phyloP scores from a whole-genome alignment of 768 basidiomycete genomes.

The Pleurotus djamor region DNA sequence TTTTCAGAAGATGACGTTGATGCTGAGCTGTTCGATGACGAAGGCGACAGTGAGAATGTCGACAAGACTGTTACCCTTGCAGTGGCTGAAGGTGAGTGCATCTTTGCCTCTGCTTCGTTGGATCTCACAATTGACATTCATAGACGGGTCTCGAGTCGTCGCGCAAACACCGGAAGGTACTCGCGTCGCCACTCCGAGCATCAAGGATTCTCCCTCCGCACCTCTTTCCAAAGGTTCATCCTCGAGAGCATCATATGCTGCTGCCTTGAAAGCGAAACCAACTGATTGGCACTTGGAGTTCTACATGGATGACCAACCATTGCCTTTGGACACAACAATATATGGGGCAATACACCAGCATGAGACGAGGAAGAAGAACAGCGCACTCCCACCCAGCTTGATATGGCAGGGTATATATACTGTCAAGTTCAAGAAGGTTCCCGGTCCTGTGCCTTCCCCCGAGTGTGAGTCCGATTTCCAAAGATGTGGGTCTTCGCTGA shows the following conservation, averaged over 20 bases:
- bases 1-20: slow-evolving; percentile 88
- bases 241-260: slow-evolving; percentile 78
- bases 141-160: slow-evolving; percentile 91
- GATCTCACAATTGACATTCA: too few relatives aligned
- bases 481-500: background rate
- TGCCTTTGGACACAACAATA: slow-evolving; percentile 88
- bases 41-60: slow-evolving; percentile 63
- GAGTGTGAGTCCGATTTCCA: slow-evolving; percentile 42
- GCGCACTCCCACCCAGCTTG: slow-evolving; percentile 59
- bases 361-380: slow-evolving; percentile 74
- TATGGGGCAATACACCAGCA: slow-evolving; percentile 97
- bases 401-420: slow-evolving; percentile 92
- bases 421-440: slow-evolving; percentile 90
- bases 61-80: slow-evolving; percentile 89
- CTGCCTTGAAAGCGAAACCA: slow-evolving; percentile 90
- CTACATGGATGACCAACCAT: slow-evolving; percentile 82
- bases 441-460: slow-evolving; percentile 67
- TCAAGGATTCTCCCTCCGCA: slow-evolving; percentile 22
- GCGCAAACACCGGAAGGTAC: slow-evolving; percentile 98
- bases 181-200: slow-evolving; percentile 82
- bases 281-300: slow-evolving; percentile 98
- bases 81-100: slow-evolving; percentile 65
- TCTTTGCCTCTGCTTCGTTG: background rate
- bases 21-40: slow-evolving; percentile 85
- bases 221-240: slow-evolving; percentile 25